These are phyloP conservation scores for Fusarium circinatum DNA, from an alignment of 2,329 filamentous ascomycete species.

Conservation along the genomic window DNA sequence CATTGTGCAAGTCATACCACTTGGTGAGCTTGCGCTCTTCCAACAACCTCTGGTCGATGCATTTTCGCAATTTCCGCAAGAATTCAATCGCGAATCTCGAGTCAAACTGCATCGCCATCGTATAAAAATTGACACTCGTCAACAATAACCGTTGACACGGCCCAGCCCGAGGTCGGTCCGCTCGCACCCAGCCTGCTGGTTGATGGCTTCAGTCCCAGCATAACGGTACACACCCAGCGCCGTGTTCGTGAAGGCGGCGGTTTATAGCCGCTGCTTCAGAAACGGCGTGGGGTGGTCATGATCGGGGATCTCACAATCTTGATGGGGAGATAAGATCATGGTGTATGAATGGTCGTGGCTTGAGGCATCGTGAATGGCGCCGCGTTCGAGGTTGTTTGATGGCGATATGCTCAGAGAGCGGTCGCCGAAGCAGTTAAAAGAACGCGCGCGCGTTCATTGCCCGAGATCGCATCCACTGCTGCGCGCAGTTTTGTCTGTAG, in stretches of 20 bases:
- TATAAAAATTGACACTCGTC: constrained; percentile 33
- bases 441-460: too few relatives aligned
- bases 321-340: neutral
- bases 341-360: neutral
- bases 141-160: constrained; percentile 45
- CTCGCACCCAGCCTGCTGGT: constrained; percentile 8
- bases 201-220: neutral
- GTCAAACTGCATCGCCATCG: neutral
- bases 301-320: neutral
- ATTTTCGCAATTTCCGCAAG: too few relatives aligned
- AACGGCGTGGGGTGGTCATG: neutral
- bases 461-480: rapidly evolving
- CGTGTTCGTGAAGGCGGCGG: neutral
- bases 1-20: neutral
- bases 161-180: constrained; percentile 26
- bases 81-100: neutral
- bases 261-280: neutral
- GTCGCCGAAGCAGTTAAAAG: neutral
- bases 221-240: neutral
- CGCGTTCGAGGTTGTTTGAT: neutral
- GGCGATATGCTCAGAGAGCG: neutral
- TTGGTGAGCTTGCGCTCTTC: neutral
- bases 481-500: constrained; percentile 33
- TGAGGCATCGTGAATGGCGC: neutral
- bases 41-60: neutral